Conservation (phyloP, 1,284 basidiomycete genomes). For the Rhizoctonia solani region DNA sequence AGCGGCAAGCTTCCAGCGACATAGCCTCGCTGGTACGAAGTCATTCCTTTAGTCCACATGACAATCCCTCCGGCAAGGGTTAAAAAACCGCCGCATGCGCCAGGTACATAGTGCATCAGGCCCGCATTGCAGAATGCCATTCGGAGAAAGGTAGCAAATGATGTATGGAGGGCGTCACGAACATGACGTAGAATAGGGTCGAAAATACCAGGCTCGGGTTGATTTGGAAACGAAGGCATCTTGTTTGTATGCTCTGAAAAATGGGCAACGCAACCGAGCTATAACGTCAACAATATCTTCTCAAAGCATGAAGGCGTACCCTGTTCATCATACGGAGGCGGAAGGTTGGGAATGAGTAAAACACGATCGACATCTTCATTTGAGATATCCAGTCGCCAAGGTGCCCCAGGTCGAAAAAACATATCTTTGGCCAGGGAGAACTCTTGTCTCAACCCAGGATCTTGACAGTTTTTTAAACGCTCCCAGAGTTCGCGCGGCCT, state of each 20-base stretch:
- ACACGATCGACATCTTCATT: neutral
- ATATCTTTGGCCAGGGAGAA: constrained; percentile 23
- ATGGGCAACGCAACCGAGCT: too few species aligned
- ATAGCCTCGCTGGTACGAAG: neutral
- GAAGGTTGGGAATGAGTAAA: too few species aligned
- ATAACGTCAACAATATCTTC: too few species aligned
- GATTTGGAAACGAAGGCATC: constrained; percentile 27
- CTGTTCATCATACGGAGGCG: too few species aligned
- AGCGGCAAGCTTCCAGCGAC: constrained; percentile 21
- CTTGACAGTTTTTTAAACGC: constrained; percentile 9
- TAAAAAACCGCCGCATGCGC: neutral
- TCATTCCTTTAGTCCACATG: constrained; percentile 9
- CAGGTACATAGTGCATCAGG: constrained; percentile 22
- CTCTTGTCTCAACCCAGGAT: neutral
- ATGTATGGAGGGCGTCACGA: neutral
- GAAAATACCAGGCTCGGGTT: constrained; percentile 26
- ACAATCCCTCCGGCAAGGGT: constrained; percentile 10
- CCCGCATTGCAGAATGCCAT: constrained; percentile 27
- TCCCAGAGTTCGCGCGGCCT: constrained; percentile 26
- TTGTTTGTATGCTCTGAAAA: constrained; percentile 20
- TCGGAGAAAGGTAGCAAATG: neutral
- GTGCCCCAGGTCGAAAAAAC: constrained; percentile 17
- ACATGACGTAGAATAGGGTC: constrained; percentile 1
- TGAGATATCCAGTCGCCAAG: constrained; percentile 21
- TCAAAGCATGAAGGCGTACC: too few species aligned